Evolutionary conservation across 2,329 filamentous ascomycete genomes (phyloP), one percentile per base, ranked within the genome.

Genomic region (Ceratocystiopsis sp.): DNA sequence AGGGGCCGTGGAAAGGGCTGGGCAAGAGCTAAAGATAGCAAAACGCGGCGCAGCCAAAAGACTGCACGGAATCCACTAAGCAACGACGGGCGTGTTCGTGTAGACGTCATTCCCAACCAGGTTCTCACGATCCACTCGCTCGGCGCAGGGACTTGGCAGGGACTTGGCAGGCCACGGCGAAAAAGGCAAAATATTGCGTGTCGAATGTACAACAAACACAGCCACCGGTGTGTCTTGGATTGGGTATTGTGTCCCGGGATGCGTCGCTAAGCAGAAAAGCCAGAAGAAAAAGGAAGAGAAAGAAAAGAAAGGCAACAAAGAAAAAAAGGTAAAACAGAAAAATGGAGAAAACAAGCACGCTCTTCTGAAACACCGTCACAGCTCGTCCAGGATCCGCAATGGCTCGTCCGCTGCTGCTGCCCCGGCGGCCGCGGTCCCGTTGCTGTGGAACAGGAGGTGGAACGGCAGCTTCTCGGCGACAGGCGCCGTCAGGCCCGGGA

Each of bases 371-470:
- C 16, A 3, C 18, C 21, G n/a, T 46, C 29, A 49, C 18, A 49
- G 18, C 42, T 49, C 47, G 21, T 49, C 47, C n/a, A 49, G 16
- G 15, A 35, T 40, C 35, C 41, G 42, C 12, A 49, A 36, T 10
- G 44, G 37, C 14, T 45, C 40, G 4, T 34, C 33, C 7, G 10
- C 29, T 13, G 4, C 19, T 3, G 40, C n/a, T 9, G 35, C 21
- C 5, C 17, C 17, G 7, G 17, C 35, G 12, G 14, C 38, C 2
- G 10, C 16, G 4, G 15, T 17, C 6, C 11, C 32, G 19, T 17
- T 29, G 38, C 25, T 47, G 11, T 40, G 43, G 8, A 47, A 43
- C 4, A 41, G 16, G 4, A 49, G 15, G 5, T 37, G 41, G 18
- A 44, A 44, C 34, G 45, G n/a, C 12, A 25, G 6, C 25, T 29